Evolutionary conservation across 1,284 basidiomycete species (phyloP), one percentile per base, ranked within the genome.

Genomic region (Cerrena zonata): DNA sequence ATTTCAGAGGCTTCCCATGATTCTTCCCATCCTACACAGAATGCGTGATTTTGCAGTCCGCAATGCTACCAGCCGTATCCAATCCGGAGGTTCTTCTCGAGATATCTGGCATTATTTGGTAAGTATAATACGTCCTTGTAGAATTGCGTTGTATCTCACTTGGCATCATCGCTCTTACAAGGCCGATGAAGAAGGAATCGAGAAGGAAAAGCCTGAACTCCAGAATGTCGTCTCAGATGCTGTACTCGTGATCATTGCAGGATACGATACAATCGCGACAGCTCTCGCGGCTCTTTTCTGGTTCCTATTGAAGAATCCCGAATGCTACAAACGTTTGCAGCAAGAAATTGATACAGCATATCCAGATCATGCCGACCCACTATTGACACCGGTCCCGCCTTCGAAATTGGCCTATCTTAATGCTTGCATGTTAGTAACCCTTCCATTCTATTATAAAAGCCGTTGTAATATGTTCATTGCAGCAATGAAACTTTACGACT

Each of bases 401-500:
- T 24, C 5, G 5, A 38, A 44, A 26, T 30, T 49, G 48, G 30
- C 15, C 7, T 61, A 55, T 42, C 49, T 62, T 26, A 57, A 57
- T 49, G 60, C 61, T 1, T 56, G 56, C 53, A 57, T 57, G 55
- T 57, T 23, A 45, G 55, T 43, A 11, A 19, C 22, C 23, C 26
- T 24, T n/a, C n/a, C 25, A 15, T 19, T 37, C 30, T 55, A 52
- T 52, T 22, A 45, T 48, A 42, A 11, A 15, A 24, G 45, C n/a
- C 25, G 4, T 43, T n/a, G n/a, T n/a, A n/a, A n/a, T n/a, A 43
- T 24, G n/a, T 34, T 7, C 7, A 7, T 7, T 7, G 19, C 43
- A 64, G 63, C 27, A 61, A 63, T 45, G 63, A 65, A 38, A 49
- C 60, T 13, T 47, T 63, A 36, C 54, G 64, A 4, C 27, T 58